Base-by-base conservation (phyloP, 2,329 filamentous ascomycete species). In the Cadophora sp. region DNA sequence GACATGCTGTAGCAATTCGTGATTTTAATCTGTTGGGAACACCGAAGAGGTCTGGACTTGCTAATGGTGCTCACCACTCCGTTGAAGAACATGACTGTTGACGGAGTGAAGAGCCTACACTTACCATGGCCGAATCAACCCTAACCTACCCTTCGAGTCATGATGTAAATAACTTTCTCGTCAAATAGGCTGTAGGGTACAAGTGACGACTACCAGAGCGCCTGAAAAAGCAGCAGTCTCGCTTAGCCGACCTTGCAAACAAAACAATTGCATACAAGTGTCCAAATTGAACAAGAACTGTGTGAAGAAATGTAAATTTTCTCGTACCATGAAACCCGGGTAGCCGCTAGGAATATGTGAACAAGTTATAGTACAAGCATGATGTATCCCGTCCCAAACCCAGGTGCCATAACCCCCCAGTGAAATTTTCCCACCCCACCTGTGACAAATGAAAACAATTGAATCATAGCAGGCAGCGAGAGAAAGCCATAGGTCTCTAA, bases 381-480 rank as follows among this genome's bases (percentile, higher is more conserved):
- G 34, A 68, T 48, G 24, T 58, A 48, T 55, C 61, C 60, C 19
- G 22, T 61, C 46, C 61, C 31, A 34, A 26, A 40, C 24, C 37
- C 14, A 62, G 11, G 59, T 50, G 9, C 59, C 22, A n/a, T 31
- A 29, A 14, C 37, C 43, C 58, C 46, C 64, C 55, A 1, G 37
- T 29, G n/a, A 50, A n/a, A 29, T 59, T 62, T 69, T 65, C 58
- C 60, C 50, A 26, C 55, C 48, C 19, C 29, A 14, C 31, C 34
- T 65, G 26, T 58, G 26, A 64, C 55, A 69, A 58, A 60, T 55
- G 66, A 70, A 62, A 66, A 61, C 27, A 40, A 66, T 4, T 37
- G 50, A 50, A 24, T 48, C 50, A 31, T 67, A 60, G 37, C 48
- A 62, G 60, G 62, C 58, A 65, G 40, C 43, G 51, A 70, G 62